Conservation (phyloP, 371 early-diverging fungal genomes). For the Agmasoma carcini region DNA sequence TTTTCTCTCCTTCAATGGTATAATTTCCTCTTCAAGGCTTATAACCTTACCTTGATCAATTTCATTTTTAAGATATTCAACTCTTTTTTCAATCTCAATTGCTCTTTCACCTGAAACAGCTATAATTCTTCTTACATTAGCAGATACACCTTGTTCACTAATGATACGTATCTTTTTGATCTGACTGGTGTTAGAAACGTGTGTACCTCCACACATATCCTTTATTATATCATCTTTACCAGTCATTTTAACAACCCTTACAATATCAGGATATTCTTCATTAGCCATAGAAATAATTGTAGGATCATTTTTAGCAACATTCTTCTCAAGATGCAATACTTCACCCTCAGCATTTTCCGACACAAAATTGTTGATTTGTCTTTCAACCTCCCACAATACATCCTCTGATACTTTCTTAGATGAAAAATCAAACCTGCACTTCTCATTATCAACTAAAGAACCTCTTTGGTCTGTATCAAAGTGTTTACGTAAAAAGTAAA, state of each 20-base stretch:
- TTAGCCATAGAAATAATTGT: slow-evolving; percentile 71
- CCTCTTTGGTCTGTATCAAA: slow-evolving; percentile 68
- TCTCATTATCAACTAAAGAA: slow-evolving; percentile 82
- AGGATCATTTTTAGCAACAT: slow-evolving; percentile 83
- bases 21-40: slow-evolving; percentile 11
- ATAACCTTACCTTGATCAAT: slow-evolving; percentile 18
- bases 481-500: slow-evolving; percentile 72
- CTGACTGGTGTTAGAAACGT: slow-evolving; percentile 74
- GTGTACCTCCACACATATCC: slow-evolving; percentile 98
- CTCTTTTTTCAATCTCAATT: slow-evolving; percentile 33
- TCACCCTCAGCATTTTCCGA: slow-evolving; percentile 61
- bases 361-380: slow-evolving; percentile 65
- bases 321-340: slow-evolving; percentile 71
- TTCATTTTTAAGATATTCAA: slow-evolving; percentile 6
- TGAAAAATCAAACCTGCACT: slow-evolving; percentile 86
- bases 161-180: slow-evolving; percentile 71
- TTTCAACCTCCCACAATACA: slow-evolving; percentile 67
- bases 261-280: slow-evolving; percentile 62
- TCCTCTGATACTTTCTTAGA: slow-evolving; percentile 61
- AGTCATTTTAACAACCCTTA: slow-evolving; percentile 59
- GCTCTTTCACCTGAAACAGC: slow-evolving; percentile 68
- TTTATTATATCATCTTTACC: slow-evolving; percentile 65
- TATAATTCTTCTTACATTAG: slow-evolving; percentile 84
- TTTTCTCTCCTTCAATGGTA: slow-evolving; percentile 19
- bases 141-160: slow-evolving; percentile 80